phyloP scores from a whole-genome alignment of 139 green algal genomes.

The Chlamydomonas applanata region DNA sequence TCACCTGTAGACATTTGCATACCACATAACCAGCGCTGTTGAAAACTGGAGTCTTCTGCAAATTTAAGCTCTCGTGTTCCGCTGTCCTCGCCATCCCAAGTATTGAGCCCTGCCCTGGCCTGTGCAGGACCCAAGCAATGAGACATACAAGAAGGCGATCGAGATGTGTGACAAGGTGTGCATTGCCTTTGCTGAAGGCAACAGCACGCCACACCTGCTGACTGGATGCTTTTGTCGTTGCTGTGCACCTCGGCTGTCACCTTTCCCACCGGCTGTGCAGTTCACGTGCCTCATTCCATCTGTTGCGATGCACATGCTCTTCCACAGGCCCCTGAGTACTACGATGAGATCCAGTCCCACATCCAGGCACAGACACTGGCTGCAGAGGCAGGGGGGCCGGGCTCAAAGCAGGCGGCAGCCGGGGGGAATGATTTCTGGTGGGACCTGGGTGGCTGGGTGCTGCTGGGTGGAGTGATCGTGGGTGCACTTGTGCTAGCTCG shows the following conservation, averaged over 20 bases:
- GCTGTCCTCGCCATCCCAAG: background rate
- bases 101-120: background rate
- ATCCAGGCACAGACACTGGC: slow-evolving; percentile 28
- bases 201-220: too few relatives aligned
- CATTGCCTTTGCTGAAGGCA: too few relatives aligned
- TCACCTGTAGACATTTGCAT: too few relatives aligned
- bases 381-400: slow-evolving; percentile 16
- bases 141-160: slow-evolving; percentile 91
- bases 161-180: slow-evolving; percentile 90
- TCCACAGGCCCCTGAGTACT: slow-evolving; percentile 72
- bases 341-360: slow-evolving; percentile 89
- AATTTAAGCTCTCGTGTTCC: too few relatives aligned
- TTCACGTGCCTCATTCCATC: too few relatives aligned
- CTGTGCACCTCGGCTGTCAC: too few relatives aligned
- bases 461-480: slow-evolving; percentile 49
- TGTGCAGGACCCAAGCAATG: slow-evolving; percentile 83
- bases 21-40: too few relatives aligned
- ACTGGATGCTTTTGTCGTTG: too few relatives aligned
- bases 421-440: slow-evolving; percentile 70
- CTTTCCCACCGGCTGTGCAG: too few relatives aligned
- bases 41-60: background rate
- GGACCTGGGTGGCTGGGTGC: slow-evolving; percentile 81
- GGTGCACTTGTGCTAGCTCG: slow-evolving; percentile 43
- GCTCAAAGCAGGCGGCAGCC: background rate
- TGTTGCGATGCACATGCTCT: background rate